A percentile compares a stretch with the other conserved stretches of the same genome.
Conservation (phyloP, 441 rosid species). For the Lepidium campestre region DNA sequence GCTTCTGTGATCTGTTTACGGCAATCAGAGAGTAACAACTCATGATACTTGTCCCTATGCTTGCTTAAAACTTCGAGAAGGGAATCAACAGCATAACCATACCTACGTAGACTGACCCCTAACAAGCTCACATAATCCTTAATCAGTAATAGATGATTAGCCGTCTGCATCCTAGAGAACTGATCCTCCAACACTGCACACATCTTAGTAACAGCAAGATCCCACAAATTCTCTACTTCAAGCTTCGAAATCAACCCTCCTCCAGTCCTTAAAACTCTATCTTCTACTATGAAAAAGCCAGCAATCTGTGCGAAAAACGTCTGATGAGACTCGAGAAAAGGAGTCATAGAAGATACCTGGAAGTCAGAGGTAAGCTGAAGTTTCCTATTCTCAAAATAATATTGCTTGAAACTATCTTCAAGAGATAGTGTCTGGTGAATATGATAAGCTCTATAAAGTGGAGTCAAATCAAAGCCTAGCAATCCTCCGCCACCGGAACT, state of each 20-base stretch:
- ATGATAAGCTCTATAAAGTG: constrained; percentile 84
- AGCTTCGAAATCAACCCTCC: constrained; percentile 76
- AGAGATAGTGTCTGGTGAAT: constrained; percentile 81
- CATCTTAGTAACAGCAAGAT: constrained; percentile 87
- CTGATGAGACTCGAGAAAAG: constrained; percentile 95
- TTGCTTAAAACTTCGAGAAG: constrained; percentile 88
- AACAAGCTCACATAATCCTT: constrained; percentile 96
- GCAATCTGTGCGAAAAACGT: constrained; percentile 96
- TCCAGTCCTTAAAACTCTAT: constrained; percentile 81
- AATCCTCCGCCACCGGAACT: constrained; percentile 49
- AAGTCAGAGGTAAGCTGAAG: constrained; percentile 91
- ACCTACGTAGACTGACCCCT: constrained; percentile 81
- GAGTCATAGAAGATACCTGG: constrained; percentile 95
- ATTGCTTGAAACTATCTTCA: constrained; percentile 77
- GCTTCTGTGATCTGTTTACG: constrained; percentile 88
- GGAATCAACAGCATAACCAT: constrained; percentile 79
- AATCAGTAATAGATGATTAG: constrained; percentile 83
- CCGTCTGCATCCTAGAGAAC: constrained; percentile 97
- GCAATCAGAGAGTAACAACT: constrained; percentile 83
- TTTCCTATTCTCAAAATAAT: constrained; percentile 84
- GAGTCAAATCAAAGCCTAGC: constrained; percentile 72
- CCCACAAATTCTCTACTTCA: constrained; percentile 96
- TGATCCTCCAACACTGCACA: constrained; percentile 95
- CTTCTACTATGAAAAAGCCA: constrained; percentile 90
- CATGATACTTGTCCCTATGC: constrained; percentile 93